These are phyloP conservation scores for Diaporthe ampelina DNA, from an alignment of 2,329 filamentous ascomycete genomes.

Conservation along the genomic window DNA sequence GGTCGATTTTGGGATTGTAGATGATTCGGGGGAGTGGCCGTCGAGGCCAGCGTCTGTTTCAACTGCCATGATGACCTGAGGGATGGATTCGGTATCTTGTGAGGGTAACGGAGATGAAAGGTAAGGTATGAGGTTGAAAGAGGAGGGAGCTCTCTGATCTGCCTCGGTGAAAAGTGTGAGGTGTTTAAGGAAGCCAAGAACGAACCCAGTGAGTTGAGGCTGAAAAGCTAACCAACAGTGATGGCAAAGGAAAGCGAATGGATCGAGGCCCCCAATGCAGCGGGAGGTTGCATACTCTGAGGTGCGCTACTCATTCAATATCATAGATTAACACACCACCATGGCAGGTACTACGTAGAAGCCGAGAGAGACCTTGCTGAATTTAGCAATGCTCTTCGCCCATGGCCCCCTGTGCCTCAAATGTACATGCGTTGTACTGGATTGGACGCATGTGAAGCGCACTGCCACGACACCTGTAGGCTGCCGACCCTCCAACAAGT, in stretches of 20 bases:
- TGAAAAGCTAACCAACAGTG: not conserved
- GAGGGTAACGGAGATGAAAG: not conserved
- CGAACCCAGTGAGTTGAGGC: not conserved
- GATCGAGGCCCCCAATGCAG: not conserved
- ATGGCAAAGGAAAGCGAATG: not conserved
- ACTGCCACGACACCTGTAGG: not conserved
- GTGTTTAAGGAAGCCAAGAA: slow-evolving; percentile 8
- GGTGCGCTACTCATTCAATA: not conserved
- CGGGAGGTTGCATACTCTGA: not conserved
- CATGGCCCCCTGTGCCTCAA: no score
- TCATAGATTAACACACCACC: not conserved
- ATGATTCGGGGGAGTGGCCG: not conserved
- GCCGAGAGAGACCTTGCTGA: not conserved
- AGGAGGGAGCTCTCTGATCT: not conserved
- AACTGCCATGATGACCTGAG: not conserved
- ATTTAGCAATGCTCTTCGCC: no score
- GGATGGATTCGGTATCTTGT: not conserved
- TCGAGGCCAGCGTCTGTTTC: not conserved
- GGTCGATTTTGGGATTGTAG: not conserved
- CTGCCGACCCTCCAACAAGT: not conserved
- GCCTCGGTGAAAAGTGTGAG: not conserved
- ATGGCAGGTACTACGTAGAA: not conserved
- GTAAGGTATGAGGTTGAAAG: not conserved
- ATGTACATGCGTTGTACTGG: not conserved
- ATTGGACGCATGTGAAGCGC: not conserved